Base-by-base conservation (phyloP, 768 basidiomycete species). In the Coprinopsis cinerea region DNA sequence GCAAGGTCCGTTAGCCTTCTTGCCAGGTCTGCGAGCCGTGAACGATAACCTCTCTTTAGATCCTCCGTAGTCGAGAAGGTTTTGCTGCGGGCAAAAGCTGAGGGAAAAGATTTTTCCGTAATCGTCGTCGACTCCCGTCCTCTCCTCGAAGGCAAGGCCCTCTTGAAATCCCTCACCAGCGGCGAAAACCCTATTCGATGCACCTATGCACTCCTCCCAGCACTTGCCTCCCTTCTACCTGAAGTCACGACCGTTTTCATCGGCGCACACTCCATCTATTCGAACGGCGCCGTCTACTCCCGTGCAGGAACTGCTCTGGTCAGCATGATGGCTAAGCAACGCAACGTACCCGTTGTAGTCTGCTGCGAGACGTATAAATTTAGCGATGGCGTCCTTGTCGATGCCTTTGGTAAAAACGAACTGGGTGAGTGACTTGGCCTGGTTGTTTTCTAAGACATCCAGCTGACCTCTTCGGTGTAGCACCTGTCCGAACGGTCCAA, bases 351-450 rank as follows among this genome's bases (percentile, higher is more conserved):
- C 3, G 93, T 98, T 5, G 81, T 99, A 28, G 92, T 96, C 22
- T 97, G 93, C 55, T 96, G 94, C 59, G 96, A 98, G 68, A 99
- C 96, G 3, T 98, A 98, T 72, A 99, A 99, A 66, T 98, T 94
- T 60, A 88, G 89, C 15, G 95, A 98, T 58, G 82, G 82, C 27
- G 85, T 98, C 24, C 85, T 89, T 65, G 73, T 98, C 48, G 96
- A 99, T 64, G 88, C 88, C 17, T 93, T 99, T 57, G 92, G 88
- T 37, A 92, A 90, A 66, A 99, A 99, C 60, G 96, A 99, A 67
- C 72, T 97, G 34, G 96, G 95, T 90, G 56, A 63, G 79, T 41
- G 6, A 22, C 11, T 43, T 22, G 6, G 22, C 30, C 3, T 2
- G 42, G 22, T 39, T 20, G 23, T 34, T 39, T 17, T 22, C 7